phyloP scores from a whole-genome alignment of 2,329 filamentous ascomycete genomes.

The Xylaria sp. region DNA sequence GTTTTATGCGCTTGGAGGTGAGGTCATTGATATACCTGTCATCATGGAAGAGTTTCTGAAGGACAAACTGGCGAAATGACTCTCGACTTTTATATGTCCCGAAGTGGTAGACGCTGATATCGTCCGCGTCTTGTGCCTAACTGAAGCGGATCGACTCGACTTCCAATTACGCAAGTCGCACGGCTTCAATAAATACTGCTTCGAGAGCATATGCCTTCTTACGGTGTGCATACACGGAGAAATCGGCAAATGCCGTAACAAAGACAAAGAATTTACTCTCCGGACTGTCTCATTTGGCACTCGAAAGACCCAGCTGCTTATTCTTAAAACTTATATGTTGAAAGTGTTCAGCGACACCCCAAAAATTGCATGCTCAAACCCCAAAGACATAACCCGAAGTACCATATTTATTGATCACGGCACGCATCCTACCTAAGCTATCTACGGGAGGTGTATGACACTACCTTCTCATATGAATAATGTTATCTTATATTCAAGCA shows the following conservation, averaged over 20 bases:
- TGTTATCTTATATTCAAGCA: no score
- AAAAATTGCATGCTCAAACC: not conserved
- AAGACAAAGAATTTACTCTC: constrained; percentile 46
- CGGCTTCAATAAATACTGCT: constrained; percentile 49
- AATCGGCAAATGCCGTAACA: constrained; percentile 37
- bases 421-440: not conserved
- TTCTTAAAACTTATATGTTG: no score
- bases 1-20: constrained; percentile 35
- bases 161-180: constrained; percentile 44
- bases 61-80: constrained; percentile 48
- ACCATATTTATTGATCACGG: no score
- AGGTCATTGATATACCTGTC: constrained; percentile 40
- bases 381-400: not conserved
- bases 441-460: not conserved
- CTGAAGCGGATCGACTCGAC: constrained; percentile 49
- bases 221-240: constrained; percentile 45
- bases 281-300: constrained; percentile 36
- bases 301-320: constrained; percentile 3
- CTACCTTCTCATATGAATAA: not conserved
- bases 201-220: constrained; percentile 50
- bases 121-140: constrained; percentile 45
- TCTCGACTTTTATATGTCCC: constrained; percentile 47
- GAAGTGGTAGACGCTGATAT: constrained; percentile 50
- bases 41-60: constrained; percentile 43
- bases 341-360: no score